Evolutionary conservation across 257 asterid species (phyloP).

Genomic region (Cinchona pubescens): DNA sequence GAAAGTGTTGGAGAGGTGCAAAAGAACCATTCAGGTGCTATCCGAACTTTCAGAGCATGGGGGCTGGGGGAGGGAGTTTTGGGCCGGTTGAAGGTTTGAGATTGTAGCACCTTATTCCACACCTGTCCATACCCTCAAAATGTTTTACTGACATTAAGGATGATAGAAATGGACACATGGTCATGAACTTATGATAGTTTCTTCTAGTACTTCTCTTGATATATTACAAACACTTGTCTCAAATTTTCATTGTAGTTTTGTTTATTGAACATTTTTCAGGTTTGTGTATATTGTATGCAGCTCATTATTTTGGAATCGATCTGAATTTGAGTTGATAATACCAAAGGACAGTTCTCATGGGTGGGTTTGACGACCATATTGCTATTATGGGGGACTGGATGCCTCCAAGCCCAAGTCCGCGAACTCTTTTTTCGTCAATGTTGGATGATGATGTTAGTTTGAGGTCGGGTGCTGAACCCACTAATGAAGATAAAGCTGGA

Average conservation of each 20-base stretch:
- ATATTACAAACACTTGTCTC: background rate
- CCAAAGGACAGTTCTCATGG: constrained; percentile 33
- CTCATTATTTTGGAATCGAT: background rate
- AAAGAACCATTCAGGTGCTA: background rate
- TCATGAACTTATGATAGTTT: background rate
- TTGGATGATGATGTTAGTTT: constrained; percentile 35
- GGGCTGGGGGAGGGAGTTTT: background rate
- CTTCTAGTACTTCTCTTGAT: background rate
- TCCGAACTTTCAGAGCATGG: background rate
- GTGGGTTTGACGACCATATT: constrained; percentile 65
- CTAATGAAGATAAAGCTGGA: constrained; percentile 30
- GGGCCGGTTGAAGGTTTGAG: background rate
- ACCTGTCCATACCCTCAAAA: background rate
- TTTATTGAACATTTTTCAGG: constrained; percentile 11
- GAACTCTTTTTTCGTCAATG: constrained; percentile 49
- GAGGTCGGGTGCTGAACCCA: constrained; percentile 27
- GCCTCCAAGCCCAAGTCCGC: constrained; percentile 59
- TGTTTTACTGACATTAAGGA: background rate
- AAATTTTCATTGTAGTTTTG: constrained; percentile 1
- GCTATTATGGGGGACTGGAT: constrained; percentile 71
- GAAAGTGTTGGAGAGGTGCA: background rate
- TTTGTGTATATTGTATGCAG: constrained; percentile 13
- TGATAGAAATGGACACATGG: background rate
- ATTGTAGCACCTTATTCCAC: background rate
- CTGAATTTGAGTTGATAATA: constrained; percentile 17